These are phyloP conservation scores for Entomortierella parvispora DNA, from an alignment of 192 early-diverging fungal genomes.

Conservation along the genomic window DNA sequence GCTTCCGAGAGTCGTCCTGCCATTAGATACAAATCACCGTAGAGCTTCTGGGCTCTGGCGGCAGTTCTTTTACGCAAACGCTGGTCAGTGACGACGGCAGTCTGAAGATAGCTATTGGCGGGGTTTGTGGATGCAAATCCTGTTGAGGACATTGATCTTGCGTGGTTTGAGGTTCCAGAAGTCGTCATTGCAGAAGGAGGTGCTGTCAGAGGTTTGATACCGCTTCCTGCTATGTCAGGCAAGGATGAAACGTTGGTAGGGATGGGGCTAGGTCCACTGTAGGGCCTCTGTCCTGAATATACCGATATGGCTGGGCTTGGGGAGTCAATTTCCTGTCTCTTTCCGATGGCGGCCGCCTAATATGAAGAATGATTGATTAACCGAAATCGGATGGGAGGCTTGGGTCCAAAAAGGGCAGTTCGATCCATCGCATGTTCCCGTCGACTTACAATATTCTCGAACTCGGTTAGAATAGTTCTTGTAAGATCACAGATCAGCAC, in stretches of 20 bases:
- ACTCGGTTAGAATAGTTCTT: constrained; percentile 73
- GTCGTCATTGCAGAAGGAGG: constrained; percentile 59
- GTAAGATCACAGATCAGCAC: constrained; percentile 85
- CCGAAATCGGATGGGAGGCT: background rate
- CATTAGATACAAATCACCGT: constrained; percentile 80
- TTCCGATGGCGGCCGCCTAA: constrained; percentile 66
- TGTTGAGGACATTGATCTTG: constrained; percentile 49
- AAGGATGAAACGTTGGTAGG: constrained; percentile 6
- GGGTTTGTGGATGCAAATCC: constrained; percentile 27
- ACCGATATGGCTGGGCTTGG: constrained; percentile 42
- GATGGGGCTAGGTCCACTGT: constrained; percentile 19
- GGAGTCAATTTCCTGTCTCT: constrained; percentile 64
- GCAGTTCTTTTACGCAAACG: constrained; percentile 71
- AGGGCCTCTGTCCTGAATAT: constrained; percentile 21
- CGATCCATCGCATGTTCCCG: background rate
- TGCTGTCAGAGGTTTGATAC: constrained; percentile 49
- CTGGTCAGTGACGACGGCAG: constrained; percentile 48
- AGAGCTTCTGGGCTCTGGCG: constrained; percentile 75
- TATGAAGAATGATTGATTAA: background rate
- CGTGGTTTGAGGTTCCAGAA: constrained; percentile 46
- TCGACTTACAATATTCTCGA: constrained; percentile 67
- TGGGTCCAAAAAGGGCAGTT: background rate
- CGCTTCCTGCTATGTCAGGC: constrained; percentile 43
- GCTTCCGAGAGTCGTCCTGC: constrained; percentile 78
- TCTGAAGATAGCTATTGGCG: constrained; percentile 27